phyloP scores from a whole-genome alignment of 1,284 basidiomycete species.

The Heterobasidion irregulare region DNA sequence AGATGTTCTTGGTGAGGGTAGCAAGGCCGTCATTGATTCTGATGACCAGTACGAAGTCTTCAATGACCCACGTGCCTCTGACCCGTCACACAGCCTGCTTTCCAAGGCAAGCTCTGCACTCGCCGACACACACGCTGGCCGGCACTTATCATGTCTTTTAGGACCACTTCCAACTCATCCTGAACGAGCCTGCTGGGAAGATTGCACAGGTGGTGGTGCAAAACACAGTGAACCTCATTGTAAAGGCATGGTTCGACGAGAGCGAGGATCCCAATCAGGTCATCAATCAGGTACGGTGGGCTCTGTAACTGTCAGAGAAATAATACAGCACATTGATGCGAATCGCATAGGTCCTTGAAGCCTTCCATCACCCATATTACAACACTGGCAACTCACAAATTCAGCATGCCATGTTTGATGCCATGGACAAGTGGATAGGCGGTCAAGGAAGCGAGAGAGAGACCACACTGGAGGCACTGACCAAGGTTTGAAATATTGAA shows the following conservation, averaged over 20 bases:
- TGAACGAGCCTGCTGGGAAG: constrained; percentile 68
- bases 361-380: constrained; percentile 68
- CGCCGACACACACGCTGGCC: not conserved
- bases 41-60: constrained; percentile 70
- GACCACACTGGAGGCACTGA: constrained; percentile 35
- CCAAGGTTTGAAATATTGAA: constrained; percentile 30
- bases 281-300: constrained; percentile 35
- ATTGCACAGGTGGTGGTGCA: constrained; percentile 63
- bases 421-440: constrained; percentile 52
- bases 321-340: not conserved
- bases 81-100: constrained; percentile 65
- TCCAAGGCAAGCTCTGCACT: constrained; percentile 36
- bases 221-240: constrained; percentile 53
- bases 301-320: not conserved
- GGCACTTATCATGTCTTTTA: constrained; percentile 1
- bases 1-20: constrained; percentile 49
- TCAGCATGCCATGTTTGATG: constrained; percentile 58
- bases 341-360: constrained; percentile 42
- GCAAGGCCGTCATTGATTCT: constrained; percentile 63
- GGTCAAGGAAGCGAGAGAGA: constrained; percentile 36
- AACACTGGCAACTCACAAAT: constrained; percentile 46
- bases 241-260: constrained; percentile 51
- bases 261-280: constrained; percentile 35
- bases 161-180: constrained; percentile 59
- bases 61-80: constrained; percentile 60